Evolutionary conservation across 352 stramenopile genomes (phyloP).

Genomic region (Albugo laibachii): DNA sequence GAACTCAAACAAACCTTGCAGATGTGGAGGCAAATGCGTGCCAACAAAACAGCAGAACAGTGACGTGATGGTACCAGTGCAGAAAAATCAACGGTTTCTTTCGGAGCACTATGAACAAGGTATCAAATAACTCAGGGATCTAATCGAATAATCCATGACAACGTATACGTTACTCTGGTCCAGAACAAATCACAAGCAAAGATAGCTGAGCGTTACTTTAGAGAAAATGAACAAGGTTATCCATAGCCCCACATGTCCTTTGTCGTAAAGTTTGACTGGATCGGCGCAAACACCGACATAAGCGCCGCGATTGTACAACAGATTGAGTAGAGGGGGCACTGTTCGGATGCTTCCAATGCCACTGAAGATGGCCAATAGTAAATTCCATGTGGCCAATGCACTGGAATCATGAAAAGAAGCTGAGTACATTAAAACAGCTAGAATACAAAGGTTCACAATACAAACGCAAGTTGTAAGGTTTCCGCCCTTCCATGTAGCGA

Average conservation of each 20-base stretch:
- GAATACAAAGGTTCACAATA: conserved; percentile 8
- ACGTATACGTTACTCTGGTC: conserved; percentile 9
- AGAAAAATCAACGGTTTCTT: conserved; percentile 95
- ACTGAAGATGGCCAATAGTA: conserved; percentile 54
- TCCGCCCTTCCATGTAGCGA: conserved; percentile 56
- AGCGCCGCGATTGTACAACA: conserved; percentile 47
- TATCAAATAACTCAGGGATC: conserved; percentile 89
- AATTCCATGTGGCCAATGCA: conserved; percentile 63
- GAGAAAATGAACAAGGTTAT: conserved; percentile 78
- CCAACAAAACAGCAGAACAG: conserved; percentile 95
- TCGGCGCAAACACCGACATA: conserved; percentile 70
- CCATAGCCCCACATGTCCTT: conserved; percentile 49
- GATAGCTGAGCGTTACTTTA: conserved; percentile 22
- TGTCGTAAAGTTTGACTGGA: conserved; percentile 42
- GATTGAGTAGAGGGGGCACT: conserved; percentile 67
- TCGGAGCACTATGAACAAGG: conserved; percentile 92
- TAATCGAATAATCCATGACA: conserved; percentile 4
- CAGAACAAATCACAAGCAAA: background rate
- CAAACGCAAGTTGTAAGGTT: conserved; percentile 63
- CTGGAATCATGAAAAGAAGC: conserved; percentile 8
- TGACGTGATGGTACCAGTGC: conserved; percentile 98
- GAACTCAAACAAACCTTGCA: too few species aligned
- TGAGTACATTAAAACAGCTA: background rate
- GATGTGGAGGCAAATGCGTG: conserved; percentile 41
- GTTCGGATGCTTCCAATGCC: conserved; percentile 52